Base-by-base conservation (phyloP, 2,329 filamentous ascomycete species). In the Venturia asperata region DNA sequence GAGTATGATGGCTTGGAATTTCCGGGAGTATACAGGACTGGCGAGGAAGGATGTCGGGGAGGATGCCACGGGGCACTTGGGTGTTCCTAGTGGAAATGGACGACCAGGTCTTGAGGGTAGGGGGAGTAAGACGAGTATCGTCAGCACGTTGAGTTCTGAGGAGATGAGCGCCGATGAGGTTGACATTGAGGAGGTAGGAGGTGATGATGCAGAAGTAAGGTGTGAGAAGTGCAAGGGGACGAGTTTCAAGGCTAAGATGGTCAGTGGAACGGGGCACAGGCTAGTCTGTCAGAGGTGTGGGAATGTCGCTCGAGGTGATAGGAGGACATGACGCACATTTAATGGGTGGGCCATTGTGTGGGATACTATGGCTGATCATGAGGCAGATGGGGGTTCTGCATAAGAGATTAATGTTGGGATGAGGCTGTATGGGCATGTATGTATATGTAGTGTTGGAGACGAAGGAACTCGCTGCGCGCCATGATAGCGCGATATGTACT, bases 201-300 rank as follows among this genome's bases (percentile, higher is more conserved):
- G 77, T 5, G 79, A 78, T 13, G 75, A 77, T 11, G 80, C 81
- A 27, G 77, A 78, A 43, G 73, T 83, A 68, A 79, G 74, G 30
- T 90, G 87, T 70, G 76, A 78, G 27, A 69, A 73, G 27, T 91
- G 88, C 70, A 81, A 82, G 5, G 81, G 83, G 1, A 81, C 75
- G 24, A 84, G 86, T 67, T 91, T 91, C 69, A 84, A 84, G 68
- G 83, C 83, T 1, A 84, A 81, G 68, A 84, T 81, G 67, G 76
- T 80, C 4, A 80, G 78, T 37, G 81, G 80, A 9, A 78, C 77
- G 52, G 79, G 77, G 63, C 83, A 85, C 71, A 80, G 79, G 67
- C 74, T 89, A 68, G 79, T 86, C n/a, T 90, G 87, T 73, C 81
- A 81, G 43, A 80, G 78, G 58, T 90, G 81, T 69, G 75, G 72